Base-by-base conservation (phyloP, 1,139 yeast species). In the Hyphopichia burtonii region DNA sequence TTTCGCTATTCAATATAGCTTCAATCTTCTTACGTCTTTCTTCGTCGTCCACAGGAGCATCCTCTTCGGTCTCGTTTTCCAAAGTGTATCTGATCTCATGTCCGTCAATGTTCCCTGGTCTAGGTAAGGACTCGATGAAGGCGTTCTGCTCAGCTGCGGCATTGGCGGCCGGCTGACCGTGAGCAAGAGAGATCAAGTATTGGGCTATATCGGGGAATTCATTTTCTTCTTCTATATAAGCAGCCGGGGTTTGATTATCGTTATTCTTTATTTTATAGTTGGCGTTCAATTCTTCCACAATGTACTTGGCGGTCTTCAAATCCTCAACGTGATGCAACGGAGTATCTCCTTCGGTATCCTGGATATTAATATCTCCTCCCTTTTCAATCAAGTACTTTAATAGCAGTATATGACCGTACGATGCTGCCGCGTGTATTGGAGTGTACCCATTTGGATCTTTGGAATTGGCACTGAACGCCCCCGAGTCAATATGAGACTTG, bases 371-470 rank as follows among this genome's bases (percentile, higher is more conserved):
- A 57, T 93, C 82, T 4, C 97, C 99, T 2, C 88, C 86, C 20
- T 71, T 60, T 11, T 55, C 61, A 18, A 88, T 66, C 41, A 93
- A 72, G 46, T 74, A 76, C 42, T 68, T 64, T 39, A 94, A 68
- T 37, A 94, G 68, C 9, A 84, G 90, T 8, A 68, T 54, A 57
- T 93, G 93, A 5, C 94, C 94, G 59, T 93, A 93, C 1, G 97
- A 86, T 3, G 95, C 95, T 3, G 98, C 97, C 0, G 99, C 99
- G 61, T 93, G 99, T 23, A 93, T 76, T 11, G 98, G 95, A 0
- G 98, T 91, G 63, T 93, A 93, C 0, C 99, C 99, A 55, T 90
- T 89, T 1, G 89, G 86, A 60, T 93, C 99, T 51, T 84, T 81
- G 16, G 84, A 76, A 56, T 88, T 84, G 2, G 96, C 78, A 1